These are phyloP conservation scores for Gaultheria prostrata DNA, from an alignment of 148 eudicot species.

Conservation along the genomic window DNA sequence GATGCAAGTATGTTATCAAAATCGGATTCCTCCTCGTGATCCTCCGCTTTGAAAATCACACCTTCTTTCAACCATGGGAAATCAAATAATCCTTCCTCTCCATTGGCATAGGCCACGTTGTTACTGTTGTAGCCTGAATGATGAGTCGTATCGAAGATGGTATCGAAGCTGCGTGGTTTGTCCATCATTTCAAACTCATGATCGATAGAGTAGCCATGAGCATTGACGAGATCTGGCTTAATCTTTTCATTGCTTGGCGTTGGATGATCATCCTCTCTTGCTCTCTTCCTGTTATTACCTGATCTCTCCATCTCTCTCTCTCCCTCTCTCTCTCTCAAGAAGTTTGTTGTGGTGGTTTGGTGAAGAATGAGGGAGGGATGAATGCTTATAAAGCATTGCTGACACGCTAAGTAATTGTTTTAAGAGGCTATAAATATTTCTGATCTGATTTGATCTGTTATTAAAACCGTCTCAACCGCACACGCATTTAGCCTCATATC, in stretches of 20 bases:
- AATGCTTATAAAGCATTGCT: neutral
- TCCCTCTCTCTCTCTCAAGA: neutral
- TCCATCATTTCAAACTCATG: neutral
- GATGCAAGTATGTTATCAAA: neutral
- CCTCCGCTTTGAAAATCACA: neutral
- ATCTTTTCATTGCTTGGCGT: neutral
- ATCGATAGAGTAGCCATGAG: neutral
- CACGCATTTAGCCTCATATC: neutral
- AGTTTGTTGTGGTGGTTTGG: neutral
- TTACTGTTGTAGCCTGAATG: neutral
- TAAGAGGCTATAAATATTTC: neutral
- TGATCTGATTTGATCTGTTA: neutral
- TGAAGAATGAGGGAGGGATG: neutral
- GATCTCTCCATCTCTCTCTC: conserved; percentile 6
- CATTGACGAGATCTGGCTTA: neutral
- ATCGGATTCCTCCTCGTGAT: neutral
- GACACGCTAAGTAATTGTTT: conserved; percentile 5
- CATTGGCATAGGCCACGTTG: neutral
- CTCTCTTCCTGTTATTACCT: neutral
- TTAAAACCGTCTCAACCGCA: conserved; percentile 7
- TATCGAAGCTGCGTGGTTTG: neutral
- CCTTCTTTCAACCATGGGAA: conserved; percentile 11
- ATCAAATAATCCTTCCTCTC: neutral
- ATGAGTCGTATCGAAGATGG: neutral
- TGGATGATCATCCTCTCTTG: neutral